These are phyloP conservation scores for Pouteria campechiana DNA, from an alignment of 179 eudicot species.

Conservation along the genomic window DNA sequence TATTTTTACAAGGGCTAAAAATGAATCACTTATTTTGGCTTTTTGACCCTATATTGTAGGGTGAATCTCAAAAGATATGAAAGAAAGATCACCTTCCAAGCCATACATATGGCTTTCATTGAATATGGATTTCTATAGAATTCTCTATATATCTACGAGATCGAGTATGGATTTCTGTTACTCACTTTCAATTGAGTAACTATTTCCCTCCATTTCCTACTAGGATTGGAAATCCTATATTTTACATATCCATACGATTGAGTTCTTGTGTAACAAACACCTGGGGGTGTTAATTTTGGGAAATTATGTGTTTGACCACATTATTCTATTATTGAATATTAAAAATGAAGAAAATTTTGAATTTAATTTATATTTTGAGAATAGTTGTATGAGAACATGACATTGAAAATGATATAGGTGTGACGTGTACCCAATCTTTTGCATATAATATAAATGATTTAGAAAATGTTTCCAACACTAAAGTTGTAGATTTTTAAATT, in stretches of 20 bases:
- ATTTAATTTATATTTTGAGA: no score
- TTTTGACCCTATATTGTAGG: conserved; percentile 5
- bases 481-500: no score
- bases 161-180: background rate
- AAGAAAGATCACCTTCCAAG: background rate
- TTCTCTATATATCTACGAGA: background rate
- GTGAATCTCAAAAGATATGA: background rate
- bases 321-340: no score
- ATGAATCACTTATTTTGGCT: conserved; percentile 4
- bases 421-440: no score
- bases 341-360: no score
- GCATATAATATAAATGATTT: no score
- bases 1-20: conserved; percentile 4
- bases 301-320: no score
- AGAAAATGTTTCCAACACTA: no score
- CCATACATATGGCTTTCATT: background rate
- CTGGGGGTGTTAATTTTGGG: no score
- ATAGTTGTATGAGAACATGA: no score
- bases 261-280: background rate
- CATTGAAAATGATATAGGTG: no score
- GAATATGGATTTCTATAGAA: background rate
- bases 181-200: background rate
- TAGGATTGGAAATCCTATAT: background rate
- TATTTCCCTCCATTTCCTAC: background rate
- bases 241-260: background rate